Evolutionary conservation across 371 early-diverging fungal species (phyloP), one percentile per base, ranked within the genome.

Genomic region (Mortierella sp.): DNA sequence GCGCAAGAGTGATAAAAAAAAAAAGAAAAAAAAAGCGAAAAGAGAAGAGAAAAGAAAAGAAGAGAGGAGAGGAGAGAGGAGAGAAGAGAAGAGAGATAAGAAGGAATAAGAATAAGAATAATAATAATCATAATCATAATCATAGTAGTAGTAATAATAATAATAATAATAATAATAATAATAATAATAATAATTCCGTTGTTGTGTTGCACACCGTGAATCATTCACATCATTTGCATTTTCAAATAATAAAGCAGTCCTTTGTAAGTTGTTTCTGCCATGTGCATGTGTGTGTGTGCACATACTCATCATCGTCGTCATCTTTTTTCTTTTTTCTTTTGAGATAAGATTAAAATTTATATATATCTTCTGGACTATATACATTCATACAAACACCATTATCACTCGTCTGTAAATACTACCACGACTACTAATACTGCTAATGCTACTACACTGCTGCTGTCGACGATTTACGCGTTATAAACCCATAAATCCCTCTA

Each of bases 401-500:
- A 48, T 48, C n/a, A 9, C n/a, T 19, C n/a, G 1, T n/a, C 1
- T 21, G 22, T 21, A 21, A n/a, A 16, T 52, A 52, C 22, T 8
- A 45, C 53, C 63, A 81, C 1, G 1, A 50, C 15, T n/a, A 50
- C 8, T 36, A 9, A 13, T 21, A 16, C 15, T 28, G 10, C 36
- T n/a, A n/a, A 16, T 52, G 22, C 22, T 8, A 45, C 53, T 66
- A 81, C 1, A 81, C 81, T 6, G 72, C 76, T 1, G 69, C 58
- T 4, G 72, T 71, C 5, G 81, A 81, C 4, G 48, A 33, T 36
- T 50, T 63, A 28, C 67, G 40, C 1, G 65, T 65, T 21, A 65
- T 7, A 38, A 57, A 28, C 13, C 48, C 50, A 33, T 32, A 69
- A 21, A 91, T 81, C 11, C 88, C 89, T 21, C 47, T 74, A 63